Conservation (phyloP, 2,329 filamentous ascomycete species). For the Geosmithia flava region DNA sequence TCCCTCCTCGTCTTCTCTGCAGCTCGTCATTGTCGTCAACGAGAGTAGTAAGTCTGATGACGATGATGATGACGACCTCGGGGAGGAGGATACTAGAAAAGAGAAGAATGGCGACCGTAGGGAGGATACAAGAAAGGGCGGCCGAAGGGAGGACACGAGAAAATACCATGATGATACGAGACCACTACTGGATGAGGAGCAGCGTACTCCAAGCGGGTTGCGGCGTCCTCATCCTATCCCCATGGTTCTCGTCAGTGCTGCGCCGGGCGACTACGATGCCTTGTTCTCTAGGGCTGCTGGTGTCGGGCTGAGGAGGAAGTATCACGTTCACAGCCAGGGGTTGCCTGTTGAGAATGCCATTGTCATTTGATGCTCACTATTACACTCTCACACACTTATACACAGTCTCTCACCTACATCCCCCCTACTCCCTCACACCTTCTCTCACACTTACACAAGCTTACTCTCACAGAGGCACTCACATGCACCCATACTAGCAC, state of each 20-base stretch:
- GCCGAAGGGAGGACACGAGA: too few relatives aligned
- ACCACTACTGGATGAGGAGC: conserved; percentile 65
- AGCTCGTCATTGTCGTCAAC: conserved; percentile 68
- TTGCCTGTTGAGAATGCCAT: conserved; percentile 68
- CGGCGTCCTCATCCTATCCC: conserved; percentile 60
- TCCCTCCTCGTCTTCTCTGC: conserved; percentile 47
- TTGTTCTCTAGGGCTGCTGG: conserved; percentile 50
- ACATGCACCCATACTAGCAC: background rate
- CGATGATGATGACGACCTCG: conserved; percentile 17
- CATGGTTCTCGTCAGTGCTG: conserved; percentile 73
- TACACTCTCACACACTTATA: background rate
- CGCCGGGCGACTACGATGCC: conserved; percentile 40
- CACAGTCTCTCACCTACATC: too few relatives aligned
- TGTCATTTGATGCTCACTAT: conserved; percentile 27
- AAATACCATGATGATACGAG: conserved; percentile 20
- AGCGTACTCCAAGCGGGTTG: conserved; percentile 59
- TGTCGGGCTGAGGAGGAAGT: conserved; percentile 66
- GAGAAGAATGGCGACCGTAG: too few relatives aligned
- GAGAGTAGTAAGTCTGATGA: conserved; percentile 32
- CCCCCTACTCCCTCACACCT: too few relatives aligned
- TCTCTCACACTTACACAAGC: too few relatives aligned
- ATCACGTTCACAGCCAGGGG: conserved; percentile 71
- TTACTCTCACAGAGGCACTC: too few relatives aligned
- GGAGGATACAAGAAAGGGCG: too few relatives aligned
- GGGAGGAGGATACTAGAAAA: conserved; percentile 4